Conservation (phyloP, 2,329 filamentous ascomycete species). For the Cordyceps cicadae region DNA sequence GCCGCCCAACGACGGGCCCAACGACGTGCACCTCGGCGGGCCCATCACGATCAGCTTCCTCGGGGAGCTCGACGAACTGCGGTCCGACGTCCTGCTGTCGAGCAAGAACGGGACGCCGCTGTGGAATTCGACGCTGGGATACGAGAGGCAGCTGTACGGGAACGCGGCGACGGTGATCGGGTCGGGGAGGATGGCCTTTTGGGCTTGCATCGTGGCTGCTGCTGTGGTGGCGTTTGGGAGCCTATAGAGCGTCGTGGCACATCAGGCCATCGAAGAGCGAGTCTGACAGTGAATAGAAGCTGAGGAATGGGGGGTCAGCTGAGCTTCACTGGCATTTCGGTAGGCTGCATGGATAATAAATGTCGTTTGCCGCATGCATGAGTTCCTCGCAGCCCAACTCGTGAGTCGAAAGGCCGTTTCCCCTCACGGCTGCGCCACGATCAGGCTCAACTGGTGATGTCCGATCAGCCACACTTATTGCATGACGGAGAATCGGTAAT, state of each 20-base stretch:
- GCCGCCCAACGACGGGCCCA: background rate
- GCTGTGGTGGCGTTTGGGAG: background rate
- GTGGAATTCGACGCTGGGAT: background rate
- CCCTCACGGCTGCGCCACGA: constrained; percentile 1
- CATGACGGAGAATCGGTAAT: background rate
- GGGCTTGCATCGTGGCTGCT: background rate
- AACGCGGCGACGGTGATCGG: background rate
- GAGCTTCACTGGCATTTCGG: background rate
- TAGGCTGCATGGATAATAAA: background rate
- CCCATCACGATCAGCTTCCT: constrained; percentile 6
- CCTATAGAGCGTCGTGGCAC: background rate
- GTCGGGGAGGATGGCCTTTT: background rate
- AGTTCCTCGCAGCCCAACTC: background rate
- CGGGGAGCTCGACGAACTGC: constrained; percentile 1
- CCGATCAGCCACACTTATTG: background rate
- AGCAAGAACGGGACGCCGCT: background rate
- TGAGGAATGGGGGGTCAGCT: no score
- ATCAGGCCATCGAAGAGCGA: no score
- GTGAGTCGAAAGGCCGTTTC: background rate
- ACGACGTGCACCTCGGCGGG: background rate
- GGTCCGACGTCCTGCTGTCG: background rate
- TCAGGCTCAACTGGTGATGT: background rate
- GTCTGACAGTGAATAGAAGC: no score
- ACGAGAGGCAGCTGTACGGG: background rate
- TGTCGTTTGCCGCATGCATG: background rate